These are phyloP conservation scores for Xylaria sp. DNA, from an alignment of 2,329 filamentous ascomycete genomes.

Conservation along the genomic window DNA sequence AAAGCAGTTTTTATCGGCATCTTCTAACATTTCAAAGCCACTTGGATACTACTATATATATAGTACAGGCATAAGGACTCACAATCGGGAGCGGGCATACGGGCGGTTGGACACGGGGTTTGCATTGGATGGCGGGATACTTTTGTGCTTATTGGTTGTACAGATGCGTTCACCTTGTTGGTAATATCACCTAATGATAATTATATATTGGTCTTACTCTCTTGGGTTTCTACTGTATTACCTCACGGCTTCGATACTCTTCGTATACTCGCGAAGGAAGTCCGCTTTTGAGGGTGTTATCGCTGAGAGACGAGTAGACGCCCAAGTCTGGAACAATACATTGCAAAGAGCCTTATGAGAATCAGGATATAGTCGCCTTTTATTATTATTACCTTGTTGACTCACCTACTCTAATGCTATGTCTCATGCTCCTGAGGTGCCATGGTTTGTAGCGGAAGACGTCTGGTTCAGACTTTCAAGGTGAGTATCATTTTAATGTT, in stretches of 20 bases:
- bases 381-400: too few species aligned
- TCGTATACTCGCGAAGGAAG: neutral
- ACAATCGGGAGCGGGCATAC: neutral
- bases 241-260: neutral
- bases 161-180: neutral
- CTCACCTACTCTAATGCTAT: neutral
- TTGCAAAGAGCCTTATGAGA: too few species aligned
- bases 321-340: too few species aligned
- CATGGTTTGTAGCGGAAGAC: neutral
- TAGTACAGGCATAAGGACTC: slow-evolving; percentile 6
- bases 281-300: too few species aligned
- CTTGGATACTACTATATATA: slow-evolving; percentile 17
- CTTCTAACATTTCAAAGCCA: neutral
- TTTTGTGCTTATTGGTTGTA: slow-evolving; percentile 4
- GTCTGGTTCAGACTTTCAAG: neutral
- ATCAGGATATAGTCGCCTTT: too few species aligned
- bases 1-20: neutral
- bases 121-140: slow-evolving; percentile 17
- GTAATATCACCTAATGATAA: slow-evolving; percentile 18
- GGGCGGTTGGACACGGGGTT: slow-evolving; percentile 22
- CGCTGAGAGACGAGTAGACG: too few species aligned
- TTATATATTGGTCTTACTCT: neutral
- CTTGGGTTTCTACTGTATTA: neutral
- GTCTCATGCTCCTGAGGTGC: neutral
- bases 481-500: neutral